Evolutionary conservation across 73 alveolate species (phyloP).

Genomic region (Tetrahymena malaccensis): DNA sequence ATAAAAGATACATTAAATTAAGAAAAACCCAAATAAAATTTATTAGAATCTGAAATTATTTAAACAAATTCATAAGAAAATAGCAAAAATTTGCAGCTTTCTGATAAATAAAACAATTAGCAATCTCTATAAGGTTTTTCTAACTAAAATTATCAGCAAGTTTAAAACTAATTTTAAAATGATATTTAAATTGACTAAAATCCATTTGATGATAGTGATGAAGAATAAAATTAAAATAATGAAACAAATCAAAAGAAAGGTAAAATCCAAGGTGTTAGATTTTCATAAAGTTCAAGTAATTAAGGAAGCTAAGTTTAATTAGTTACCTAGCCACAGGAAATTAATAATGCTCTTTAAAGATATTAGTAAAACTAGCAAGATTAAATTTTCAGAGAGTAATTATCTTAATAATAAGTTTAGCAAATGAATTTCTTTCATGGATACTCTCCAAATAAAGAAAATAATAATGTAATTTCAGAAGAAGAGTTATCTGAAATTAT

Average conservation of each 20-base stretch:
- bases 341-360: background rate
- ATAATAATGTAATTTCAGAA: background rate
- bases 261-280: background rate
- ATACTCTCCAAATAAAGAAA: background rate
- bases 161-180: too few relatives aligned
- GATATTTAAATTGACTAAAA: too few relatives aligned
- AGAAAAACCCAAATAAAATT: background rate
- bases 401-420: background rate
- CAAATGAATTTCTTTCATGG: background rate
- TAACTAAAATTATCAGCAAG: too few relatives aligned
- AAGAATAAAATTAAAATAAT: background rate
- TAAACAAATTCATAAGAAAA: background rate
- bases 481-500: background rate
- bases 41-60: background rate
- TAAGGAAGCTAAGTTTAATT: background rate
- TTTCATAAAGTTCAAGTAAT: background rate
- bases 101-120: background rate
- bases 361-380: background rate
- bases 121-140: background rate
- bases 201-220: background rate
- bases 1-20: background rate
- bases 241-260: background rate
- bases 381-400: background rate
- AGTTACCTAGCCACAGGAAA: background rate
- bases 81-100: too few relatives aligned